Evolutionary conservation across 225 moss, liverwort and hornwort genomes (phyloP).

Genomic region (Ulota crispa): DNA sequence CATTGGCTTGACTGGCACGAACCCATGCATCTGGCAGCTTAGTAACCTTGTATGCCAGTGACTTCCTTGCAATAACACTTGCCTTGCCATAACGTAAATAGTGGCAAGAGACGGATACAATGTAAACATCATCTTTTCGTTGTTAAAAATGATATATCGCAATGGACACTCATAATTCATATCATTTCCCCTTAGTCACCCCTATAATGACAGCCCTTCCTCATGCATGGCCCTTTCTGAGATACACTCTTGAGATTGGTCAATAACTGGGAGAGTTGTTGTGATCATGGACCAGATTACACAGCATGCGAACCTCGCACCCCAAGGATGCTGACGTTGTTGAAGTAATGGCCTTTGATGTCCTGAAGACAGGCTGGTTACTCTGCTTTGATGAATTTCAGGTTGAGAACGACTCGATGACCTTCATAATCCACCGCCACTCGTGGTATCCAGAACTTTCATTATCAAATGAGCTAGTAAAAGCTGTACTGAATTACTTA

Average conservation of each 20-base stretch:
- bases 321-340: conserved; percentile 53
- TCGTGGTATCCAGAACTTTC: neutral
- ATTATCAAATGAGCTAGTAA: neutral
- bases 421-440: neutral
- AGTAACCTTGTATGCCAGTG: neutral
- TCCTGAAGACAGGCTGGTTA: conserved; percentile 72
- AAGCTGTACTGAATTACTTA: neutral
- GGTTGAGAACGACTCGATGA: conserved; percentile 28
- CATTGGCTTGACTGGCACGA: neutral
- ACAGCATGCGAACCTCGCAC: conserved; percentile 41
- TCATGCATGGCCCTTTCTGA: neutral
- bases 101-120: neutral
- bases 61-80: conserved; percentile 8
- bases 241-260: neutral
- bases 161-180: neutral
- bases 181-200: neutral
- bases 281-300: conserved; percentile 32
- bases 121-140: neutral
- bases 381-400: conserved; percentile 89
- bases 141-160: neutral
- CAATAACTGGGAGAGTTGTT: conserved; percentile 11
- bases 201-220: neutral
- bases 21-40: neutral
- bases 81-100: neutral
- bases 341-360: conserved; percentile 56